phyloP scores from a whole-genome alignment of 148 eudicot genomes.

The Pharnaceum exiguum region DNA sequence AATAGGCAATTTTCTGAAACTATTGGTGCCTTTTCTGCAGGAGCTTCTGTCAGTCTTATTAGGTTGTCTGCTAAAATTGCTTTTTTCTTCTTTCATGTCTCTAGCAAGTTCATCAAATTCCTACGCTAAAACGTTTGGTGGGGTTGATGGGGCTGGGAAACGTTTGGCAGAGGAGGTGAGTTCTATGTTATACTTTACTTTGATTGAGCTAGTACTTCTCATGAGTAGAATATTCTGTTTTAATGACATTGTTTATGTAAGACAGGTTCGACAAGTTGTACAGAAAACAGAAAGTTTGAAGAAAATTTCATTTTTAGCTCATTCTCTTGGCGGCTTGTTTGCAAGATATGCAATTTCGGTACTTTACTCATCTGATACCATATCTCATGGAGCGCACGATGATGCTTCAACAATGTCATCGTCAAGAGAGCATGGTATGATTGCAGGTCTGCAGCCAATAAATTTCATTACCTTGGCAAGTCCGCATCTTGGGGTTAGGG shows the following conservation, averaged over 20 bases:
- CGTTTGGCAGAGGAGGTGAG: conserved; percentile 95
- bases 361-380: conserved; percentile 43
- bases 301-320: conserved; percentile 88
- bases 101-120: conserved; percentile 93
- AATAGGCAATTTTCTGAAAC: conserved; percentile 2
- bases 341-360: conserved; percentile 81
- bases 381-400: conserved; percentile 19
- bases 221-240: neutral
- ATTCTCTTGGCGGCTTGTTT: conserved; percentile 97
- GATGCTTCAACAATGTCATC: conserved; percentile 26
- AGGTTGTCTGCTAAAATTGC: neutral
- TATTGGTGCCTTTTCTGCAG: neutral
- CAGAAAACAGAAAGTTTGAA: conserved; percentile 61
- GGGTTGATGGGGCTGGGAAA: conserved; percentile 92
- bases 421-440: conserved; percentile 33
- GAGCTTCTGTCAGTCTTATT: neutral
- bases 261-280: conserved; percentile 77
- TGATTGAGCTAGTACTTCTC: too few relatives aligned
- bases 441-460: conserved; percentile 86
- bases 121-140: conserved; percentile 77
- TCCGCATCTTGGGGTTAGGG: conserved; percentile 98
- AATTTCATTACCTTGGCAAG: conserved; percentile 94
- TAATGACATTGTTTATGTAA: conserved; percentile 1
- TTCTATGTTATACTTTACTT: too few relatives aligned
- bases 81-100: conserved; percentile 15